These are phyloP conservation scores for Sclerotiophoma versabilis DNA, from an alignment of 2,329 filamentous ascomycete genomes.

Conservation along the genomic window DNA sequence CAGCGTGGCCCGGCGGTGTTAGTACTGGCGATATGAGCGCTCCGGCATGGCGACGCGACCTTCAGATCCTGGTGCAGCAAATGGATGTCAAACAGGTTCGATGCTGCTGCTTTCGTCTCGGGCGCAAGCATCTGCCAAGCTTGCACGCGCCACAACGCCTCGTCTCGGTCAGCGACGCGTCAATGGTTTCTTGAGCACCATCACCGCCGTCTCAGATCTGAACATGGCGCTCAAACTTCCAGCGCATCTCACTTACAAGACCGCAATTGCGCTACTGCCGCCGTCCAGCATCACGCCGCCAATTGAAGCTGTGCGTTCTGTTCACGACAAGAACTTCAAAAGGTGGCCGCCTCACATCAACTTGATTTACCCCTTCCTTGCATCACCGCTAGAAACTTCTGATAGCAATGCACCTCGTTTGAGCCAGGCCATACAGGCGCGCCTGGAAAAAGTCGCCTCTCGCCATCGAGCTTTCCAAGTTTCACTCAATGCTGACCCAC, in stretches of 20 bases:
- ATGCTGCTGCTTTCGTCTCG: conserved; percentile 9
- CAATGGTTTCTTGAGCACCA: not conserved
- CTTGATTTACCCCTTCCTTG: conserved; percentile 40
- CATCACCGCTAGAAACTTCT: conserved; percentile 23
- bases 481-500: conserved; percentile 27
- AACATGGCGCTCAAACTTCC: conserved; percentile 25
- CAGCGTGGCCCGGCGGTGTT: conserved; percentile 7
- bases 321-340: conserved; percentile 34
- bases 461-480: conserved; percentile 27
- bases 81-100: conserved; percentile 23
- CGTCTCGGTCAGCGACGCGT: conserved; percentile 1
- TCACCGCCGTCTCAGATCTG: not conserved
- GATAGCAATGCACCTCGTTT: conserved; percentile 13
- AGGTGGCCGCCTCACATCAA: conserved; percentile 45
- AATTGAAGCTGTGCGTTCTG: conserved; percentile 34
- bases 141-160: conserved; percentile 22
- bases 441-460: conserved; percentile 29
- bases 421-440: conserved; percentile 28
- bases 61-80: conserved; percentile 22
- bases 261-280: conserved; percentile 36
- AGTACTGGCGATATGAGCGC: conserved; percentile 24
- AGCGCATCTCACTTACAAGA: conserved; percentile 36
- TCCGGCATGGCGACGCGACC: conserved; percentile 44
- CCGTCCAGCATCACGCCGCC: conserved; percentile 30
- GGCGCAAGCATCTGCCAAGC: conserved; percentile 27